Percentiles rank a stretch among this genome's conserved stretches.
phyloP scores from a whole-genome alignment of 2,329 filamentous ascomycete species.

The Tympanopsis confertula region DNA sequence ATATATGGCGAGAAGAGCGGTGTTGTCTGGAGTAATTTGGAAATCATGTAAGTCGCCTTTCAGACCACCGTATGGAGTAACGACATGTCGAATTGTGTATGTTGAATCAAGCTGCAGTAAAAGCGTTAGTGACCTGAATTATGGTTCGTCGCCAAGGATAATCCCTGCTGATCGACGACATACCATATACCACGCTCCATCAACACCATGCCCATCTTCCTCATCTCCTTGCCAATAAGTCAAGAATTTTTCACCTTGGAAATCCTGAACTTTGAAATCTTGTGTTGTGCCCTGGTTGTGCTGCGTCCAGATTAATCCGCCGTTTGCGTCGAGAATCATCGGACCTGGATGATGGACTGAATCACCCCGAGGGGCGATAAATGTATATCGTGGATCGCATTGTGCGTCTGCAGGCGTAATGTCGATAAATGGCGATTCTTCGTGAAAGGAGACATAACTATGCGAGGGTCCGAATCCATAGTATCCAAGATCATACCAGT shows the following conservation, averaged over 20 bases:
- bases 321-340: neutral
- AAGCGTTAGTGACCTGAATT: no score
- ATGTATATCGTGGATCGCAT: conserved; percentile 1
- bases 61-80: neutral
- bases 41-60: neutral
- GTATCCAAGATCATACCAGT: neutral
- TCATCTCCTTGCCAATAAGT: neutral
- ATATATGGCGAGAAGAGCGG: neutral
- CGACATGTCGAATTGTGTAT: neutral
- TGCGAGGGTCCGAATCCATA: neutral
- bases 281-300: neutral
- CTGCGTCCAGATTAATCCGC: neutral
- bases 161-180: neutral
- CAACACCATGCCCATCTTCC: neutral
- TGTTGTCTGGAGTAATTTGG: neutral
- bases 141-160: neutral
- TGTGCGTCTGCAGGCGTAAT: neutral
- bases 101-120: conserved; percentile 1
- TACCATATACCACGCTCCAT: neutral
- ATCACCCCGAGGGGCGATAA: neutral
- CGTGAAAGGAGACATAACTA: neutral
- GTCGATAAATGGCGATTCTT: neutral
- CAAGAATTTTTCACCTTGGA: neutral
- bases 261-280: neutral
- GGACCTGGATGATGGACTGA: neutral